These are phyloP conservation scores for Backusella westeae DNA, from an alignment of 192 early-diverging fungal genomes.

Conservation along the genomic window DNA sequence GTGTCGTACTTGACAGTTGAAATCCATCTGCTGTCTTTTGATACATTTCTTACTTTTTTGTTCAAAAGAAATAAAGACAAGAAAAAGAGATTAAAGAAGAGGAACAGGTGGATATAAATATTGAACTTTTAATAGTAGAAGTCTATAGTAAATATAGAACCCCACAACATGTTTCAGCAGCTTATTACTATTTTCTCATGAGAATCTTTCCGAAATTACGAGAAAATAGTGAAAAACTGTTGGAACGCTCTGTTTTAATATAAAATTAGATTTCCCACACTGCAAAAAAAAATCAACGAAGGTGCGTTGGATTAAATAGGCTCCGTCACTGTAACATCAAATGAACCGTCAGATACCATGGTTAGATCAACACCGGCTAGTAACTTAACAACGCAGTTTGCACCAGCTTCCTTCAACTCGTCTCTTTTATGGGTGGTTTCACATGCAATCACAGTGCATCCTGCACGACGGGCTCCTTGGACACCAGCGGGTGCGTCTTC, in stretches of 20 bases:
- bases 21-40: constrained; percentile 16
- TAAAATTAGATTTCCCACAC: background rate
- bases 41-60: background rate
- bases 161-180: background rate
- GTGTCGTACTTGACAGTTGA: background rate
- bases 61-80: background rate
- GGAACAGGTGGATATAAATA: background rate
- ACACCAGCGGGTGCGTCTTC: constrained; percentile 54
- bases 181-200: no score
- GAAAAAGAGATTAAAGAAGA: background rate
- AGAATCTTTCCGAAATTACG: no score
- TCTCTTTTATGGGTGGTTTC: constrained; percentile 39
- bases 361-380: constrained; percentile 39
- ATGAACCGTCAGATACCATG: constrained; percentile 34
- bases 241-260: background rate
- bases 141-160: background rate
- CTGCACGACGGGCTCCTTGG: constrained; percentile 37
- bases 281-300: background rate
- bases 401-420: constrained; percentile 42
- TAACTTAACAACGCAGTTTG: constrained; percentile 36
- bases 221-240: no score
- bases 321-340: constrained; percentile 28
- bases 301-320: background rate
- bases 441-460: constrained; percentile 38
- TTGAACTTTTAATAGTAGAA: background rate